Conservation (phyloP, 352 stramenopile species). For the Plasmopara halstedii region DNA sequence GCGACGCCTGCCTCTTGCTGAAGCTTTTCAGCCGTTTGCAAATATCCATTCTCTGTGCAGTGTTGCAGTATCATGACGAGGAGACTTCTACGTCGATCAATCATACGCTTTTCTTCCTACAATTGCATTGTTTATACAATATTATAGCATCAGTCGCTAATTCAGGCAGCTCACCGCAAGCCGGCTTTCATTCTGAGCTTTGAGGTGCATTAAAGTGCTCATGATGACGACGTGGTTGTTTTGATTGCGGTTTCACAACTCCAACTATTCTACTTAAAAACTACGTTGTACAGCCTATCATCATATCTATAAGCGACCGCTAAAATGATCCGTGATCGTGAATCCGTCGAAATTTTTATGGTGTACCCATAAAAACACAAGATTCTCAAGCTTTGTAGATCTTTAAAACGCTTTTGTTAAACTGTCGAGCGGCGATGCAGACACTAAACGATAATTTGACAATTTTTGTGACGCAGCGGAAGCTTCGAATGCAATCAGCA, state of each 20-base stretch:
- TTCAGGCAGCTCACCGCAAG: slow-evolving; percentile 32
- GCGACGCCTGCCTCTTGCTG: slow-evolving; percentile 79
- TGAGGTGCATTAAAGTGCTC: slow-evolving; percentile 77
- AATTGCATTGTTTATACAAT: slow-evolving; percentile 1
- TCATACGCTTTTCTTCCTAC: slow-evolving; percentile 81
- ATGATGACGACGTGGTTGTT: slow-evolving; percentile 21
- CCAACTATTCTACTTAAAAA: too few relatives aligned
- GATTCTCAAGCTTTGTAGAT: too few relatives aligned
- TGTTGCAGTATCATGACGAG: slow-evolving; percentile 83
- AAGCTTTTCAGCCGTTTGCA: slow-evolving; percentile 77
- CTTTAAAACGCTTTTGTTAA: too few relatives aligned
- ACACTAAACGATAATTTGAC: slow-evolving; percentile 24
- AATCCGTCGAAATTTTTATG: too few relatives aligned
- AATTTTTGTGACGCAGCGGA: slow-evolving; percentile 21
- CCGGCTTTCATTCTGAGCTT: slow-evolving; percentile 75
- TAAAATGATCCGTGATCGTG: too few relatives aligned
- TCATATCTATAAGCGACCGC: too few relatives aligned
- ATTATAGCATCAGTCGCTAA: neutral
- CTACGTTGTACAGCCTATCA: too few relatives aligned
- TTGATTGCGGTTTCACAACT: slow-evolving; percentile 2
- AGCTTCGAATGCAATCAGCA: slow-evolving; percentile 4
- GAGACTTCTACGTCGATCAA: slow-evolving; percentile 81
- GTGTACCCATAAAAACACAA: too few relatives aligned
- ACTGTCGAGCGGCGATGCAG: slow-evolving; percentile 17
- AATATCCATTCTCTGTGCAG: slow-evolving; percentile 79